Evolutionary conservation across 805 yeast genomes (phyloP).

Genomic region (Komagataella populi): DNA sequence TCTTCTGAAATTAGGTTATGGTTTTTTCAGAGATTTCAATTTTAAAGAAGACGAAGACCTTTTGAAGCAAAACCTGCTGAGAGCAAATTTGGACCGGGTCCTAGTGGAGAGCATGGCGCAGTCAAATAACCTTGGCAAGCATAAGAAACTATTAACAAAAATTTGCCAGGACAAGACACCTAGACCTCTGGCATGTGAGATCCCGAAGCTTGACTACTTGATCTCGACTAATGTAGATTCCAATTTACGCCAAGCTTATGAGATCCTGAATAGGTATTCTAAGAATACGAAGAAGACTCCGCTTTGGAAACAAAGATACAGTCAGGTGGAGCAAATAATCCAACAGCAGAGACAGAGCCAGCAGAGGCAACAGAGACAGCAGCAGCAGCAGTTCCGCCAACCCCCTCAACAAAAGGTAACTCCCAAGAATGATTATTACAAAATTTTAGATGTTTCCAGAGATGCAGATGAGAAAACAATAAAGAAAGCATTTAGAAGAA

Average conservation of each 20-base stretch:
- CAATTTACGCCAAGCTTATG: slow-evolving; percentile 4
- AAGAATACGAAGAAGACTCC: not conserved
- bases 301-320: slow-evolving; percentile 22
- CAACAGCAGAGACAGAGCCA: slow-evolving; percentile 33
- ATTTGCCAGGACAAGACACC: not conserved
- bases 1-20: slow-evolving; percentile 8
- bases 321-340: slow-evolving; percentile 28
- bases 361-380: slow-evolving; percentile 20
- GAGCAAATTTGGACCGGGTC: not conserved
- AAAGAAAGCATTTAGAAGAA: slow-evolving; percentile 67
- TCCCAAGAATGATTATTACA: slow-evolving; percentile 54
- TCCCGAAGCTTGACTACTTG: not conserved
- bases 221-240: not conserved
- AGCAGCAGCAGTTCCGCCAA: slow-evolving; percentile 8
- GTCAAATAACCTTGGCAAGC: not conserved
- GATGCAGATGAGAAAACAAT: slow-evolving; percentile 63
- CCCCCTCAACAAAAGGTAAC: slow-evolving; percentile 10
- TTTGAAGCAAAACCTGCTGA: not conserved
- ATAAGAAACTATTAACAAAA: too few species aligned
- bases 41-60: slow-evolving; percentile 5
- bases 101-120: not conserved
- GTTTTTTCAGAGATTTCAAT: slow-evolving; percentile 8
- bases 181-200: not conserved
- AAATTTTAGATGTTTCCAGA: slow-evolving; percentile 51
- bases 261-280: slow-evolving; percentile 6